These are phyloP conservation scores for Metschnikowia baotianmanensis DNA, from an alignment of 805 yeast species.

Conservation along the genomic window DNA sequence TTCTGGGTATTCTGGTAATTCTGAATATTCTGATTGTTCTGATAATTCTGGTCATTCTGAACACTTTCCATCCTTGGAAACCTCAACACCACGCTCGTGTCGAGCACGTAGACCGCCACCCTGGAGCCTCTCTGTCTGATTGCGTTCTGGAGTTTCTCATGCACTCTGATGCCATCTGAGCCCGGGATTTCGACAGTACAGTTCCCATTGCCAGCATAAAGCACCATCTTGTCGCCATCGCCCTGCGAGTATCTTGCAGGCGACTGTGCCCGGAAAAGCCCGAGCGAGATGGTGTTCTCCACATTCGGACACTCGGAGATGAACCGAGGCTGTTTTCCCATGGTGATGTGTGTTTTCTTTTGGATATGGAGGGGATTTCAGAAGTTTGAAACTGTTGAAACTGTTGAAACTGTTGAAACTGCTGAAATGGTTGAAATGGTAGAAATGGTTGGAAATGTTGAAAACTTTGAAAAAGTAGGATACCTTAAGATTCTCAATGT, in stretches of 20 bases:
- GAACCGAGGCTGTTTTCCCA: constrained; percentile 22
- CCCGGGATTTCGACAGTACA: constrained; percentile 15
- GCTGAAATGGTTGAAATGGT: not conserved
- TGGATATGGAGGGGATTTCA: too few relatives aligned
- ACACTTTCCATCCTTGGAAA: constrained; percentile 10
- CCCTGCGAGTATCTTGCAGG: constrained; percentile 39
- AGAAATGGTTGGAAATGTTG: too few relatives aligned
- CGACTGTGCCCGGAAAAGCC: constrained; percentile 33
- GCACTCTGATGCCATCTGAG: constrained; percentile 4
- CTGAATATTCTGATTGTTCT: too few relatives aligned
- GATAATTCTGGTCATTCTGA: too few relatives aligned
- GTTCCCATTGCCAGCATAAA: constrained; percentile 37
- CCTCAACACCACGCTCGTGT: constrained; percentile 35
- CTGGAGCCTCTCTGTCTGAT: too few relatives aligned
- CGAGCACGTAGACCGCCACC: constrained; percentile 33
- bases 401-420: too few relatives aligned
- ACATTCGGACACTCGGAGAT: constrained; percentile 33
- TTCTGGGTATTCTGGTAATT: too few relatives aligned
- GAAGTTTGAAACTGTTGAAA: too few relatives aligned
- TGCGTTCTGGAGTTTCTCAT: not conserved
- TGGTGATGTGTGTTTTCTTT: too few relatives aligned
- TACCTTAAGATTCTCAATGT: too few relatives aligned
- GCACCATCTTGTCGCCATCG: constrained; percentile 38
- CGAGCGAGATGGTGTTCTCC: constrained; percentile 39
- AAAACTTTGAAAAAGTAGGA: too few relatives aligned